Percentiles rank a stretch among this genome's conserved stretches.
These are phyloP conservation scores for Fraxinus baroniana DNA, from an alignment of 305 asterid genomes.

Conservation along the genomic window DNA sequence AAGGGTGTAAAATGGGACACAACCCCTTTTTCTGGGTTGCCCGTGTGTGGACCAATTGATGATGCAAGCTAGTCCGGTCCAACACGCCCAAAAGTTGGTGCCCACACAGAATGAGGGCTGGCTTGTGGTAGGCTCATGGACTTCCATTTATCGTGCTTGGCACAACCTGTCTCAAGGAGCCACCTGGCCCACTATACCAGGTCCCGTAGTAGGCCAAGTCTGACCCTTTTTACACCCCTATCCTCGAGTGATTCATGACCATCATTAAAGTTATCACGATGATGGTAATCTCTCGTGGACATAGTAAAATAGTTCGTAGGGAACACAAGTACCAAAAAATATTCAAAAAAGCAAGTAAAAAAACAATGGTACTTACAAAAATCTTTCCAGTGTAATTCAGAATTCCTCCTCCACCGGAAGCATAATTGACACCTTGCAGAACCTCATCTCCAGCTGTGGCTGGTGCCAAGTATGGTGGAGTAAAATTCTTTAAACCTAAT, in stretches of 20 bases:
- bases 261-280: not conserved
- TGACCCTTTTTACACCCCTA: not conserved
- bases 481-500: slow-evolving; percentile 41
- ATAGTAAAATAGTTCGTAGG: not conserved
- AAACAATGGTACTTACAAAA: slow-evolving; percentile 42
- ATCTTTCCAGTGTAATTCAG: slow-evolving; percentile 58
- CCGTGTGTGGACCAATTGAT: not conserved
- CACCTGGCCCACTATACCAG: not conserved
- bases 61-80: not conserved
- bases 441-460: slow-evolving; percentile 43
- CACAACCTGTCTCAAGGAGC: not conserved
- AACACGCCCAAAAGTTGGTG: not conserved
- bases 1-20: not conserved
- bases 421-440: slow-evolving; percentile 68
- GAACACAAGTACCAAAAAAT: not conserved
- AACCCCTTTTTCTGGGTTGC: not conserved
- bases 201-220: not conserved
- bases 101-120: not conserved
- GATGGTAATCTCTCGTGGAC: not conserved
- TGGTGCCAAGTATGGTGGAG: slow-evolving; percentile 74
- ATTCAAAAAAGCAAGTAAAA: not conserved
- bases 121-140: not conserved
- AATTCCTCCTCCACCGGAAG: slow-evolving; percentile 82
- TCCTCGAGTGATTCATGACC: not conserved
- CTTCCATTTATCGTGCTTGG: not conserved